Base-by-base conservation (phyloP, 2,329 filamentous ascomycete genomes). In the Dichotomopilus funicola region DNA sequence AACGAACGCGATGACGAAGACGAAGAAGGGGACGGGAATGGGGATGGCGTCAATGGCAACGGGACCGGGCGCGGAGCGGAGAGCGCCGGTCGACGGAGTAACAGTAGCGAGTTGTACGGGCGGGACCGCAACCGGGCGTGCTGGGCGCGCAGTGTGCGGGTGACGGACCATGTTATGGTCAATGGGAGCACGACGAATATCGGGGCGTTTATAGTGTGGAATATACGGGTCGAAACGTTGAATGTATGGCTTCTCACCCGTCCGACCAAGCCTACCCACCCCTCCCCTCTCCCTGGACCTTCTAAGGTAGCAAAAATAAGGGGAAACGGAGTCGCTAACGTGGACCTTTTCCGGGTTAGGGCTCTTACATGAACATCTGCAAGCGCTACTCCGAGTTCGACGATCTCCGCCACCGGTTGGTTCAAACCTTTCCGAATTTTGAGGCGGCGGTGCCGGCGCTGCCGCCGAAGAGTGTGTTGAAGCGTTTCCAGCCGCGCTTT, bases 131-230 rank as follows among this genome's bases (percentile, higher is more conserved):
- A 80, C 66, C 76, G 73, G 58, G 81, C 80, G 10, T 86, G 82
- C 69, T 86, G 83, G 83, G 83, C 83, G 35, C 79, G 75, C 70
- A 83, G 80, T 66, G 83, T 85, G 53, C 75, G 80, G 61, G 76
- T 86, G 43, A 73, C 76, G 40, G 79, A 82, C 64, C 72, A 80
- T 66, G 78, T 79, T 9, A 63, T 82, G 19, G 77, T 86, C 46
- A 80, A 82, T 57, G 76, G 79, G 50, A 77, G 78, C 59, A 69
- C 77, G 38, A 80, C 77, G 11, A 81, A 77, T 61, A 77, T 83
- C 34, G 92, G 92, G n/a, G 88, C 91, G 1, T 99, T 97, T 73
- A 89, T 96, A 1, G 91, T 96, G 6, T 99, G 89, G 89, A 94
- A 90, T 67, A 91, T 94, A 65, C 83, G 80, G 48, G 89, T 99